These are phyloP conservation scores for Pterulicium gracile DNA, from an alignment of 1,284 basidiomycete genomes.

Conservation along the genomic window DNA sequence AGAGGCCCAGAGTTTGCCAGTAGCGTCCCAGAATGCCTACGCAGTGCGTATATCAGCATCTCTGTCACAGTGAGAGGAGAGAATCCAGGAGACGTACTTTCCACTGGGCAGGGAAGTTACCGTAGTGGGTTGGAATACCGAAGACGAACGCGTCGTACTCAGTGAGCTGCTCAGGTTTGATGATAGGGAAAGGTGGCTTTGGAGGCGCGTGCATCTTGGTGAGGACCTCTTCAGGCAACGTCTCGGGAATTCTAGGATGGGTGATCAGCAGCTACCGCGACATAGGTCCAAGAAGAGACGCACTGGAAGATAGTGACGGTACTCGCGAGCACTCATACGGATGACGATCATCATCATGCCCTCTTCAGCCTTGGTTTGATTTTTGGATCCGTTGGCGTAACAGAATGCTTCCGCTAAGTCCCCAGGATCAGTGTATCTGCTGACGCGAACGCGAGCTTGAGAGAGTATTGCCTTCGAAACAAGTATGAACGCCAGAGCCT, in stretches of 20 bases:
- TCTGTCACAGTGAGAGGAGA: too few relatives aligned
- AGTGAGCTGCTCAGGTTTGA: conserved; percentile 54
- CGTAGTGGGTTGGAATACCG: conserved; percentile 75
- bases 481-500: too few relatives aligned
- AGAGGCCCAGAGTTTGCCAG: conserved; percentile 65
- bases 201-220: conserved; percentile 67
- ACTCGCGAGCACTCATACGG: too few relatives aligned
- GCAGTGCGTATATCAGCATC: too few relatives aligned
- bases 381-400: too few relatives aligned
- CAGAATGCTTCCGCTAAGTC: too few relatives aligned
- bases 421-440: too few relatives aligned
- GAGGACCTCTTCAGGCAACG: conserved; percentile 71
- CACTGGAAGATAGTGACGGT: conserved; percentile 66
- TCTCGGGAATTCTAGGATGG: conserved; percentile 66
- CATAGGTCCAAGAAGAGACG: conserved; percentile 17
- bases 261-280: conserved; percentile 7
- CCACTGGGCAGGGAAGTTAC: conserved; percentile 62
- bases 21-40: conserved; percentile 69
- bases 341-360: too few relatives aligned
- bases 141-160: conserved; percentile 60
- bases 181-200: conserved; percentile 63
- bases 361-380: too few relatives aligned
- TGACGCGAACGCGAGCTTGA: too few relatives aligned
- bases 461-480: too few relatives aligned
- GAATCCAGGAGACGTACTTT: too few relatives aligned